phyloP scores from a whole-genome alignment of 805 yeast species.

The Candida cerambycidarum region DNA sequence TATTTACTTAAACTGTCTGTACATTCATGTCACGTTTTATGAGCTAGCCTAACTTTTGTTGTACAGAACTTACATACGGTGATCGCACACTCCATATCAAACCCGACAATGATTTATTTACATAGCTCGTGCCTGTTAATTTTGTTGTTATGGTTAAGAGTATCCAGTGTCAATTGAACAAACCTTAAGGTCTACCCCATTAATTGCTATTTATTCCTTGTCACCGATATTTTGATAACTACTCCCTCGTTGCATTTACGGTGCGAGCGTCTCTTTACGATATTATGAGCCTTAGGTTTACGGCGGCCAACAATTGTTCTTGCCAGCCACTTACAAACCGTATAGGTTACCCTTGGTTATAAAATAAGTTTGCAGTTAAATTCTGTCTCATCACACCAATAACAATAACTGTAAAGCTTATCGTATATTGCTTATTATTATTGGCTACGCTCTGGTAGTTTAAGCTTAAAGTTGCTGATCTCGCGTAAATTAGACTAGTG shows the following conservation, averaged over 20 bases:
- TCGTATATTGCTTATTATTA: neutral
- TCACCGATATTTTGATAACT: neutral
- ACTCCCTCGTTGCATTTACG: neutral
- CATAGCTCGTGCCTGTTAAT: too few species aligned
- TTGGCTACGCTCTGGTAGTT: neutral
- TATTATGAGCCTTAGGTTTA: constrained; percentile 1
- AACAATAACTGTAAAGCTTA: neutral
- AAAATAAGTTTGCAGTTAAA: too few species aligned
- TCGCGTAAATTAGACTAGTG: neutral
- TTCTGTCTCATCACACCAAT: neutral
- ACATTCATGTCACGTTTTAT: neutral
- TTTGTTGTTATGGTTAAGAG: too few species aligned
- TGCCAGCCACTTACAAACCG: too few species aligned
- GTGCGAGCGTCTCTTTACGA: neutral
- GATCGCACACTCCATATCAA: too few species aligned
- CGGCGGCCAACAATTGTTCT: neutral
- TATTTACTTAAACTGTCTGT: neutral
- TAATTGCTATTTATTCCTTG: too few species aligned
- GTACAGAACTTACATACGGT: too few species aligned
- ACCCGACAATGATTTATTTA: too few species aligned
- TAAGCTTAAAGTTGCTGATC: constrained; percentile 1
- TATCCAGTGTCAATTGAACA: too few species aligned
- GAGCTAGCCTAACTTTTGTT: too few species aligned
- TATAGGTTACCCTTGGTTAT: too few species aligned
- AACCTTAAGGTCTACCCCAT: too few species aligned